These are phyloP conservation scores for Pseudogymnoascus sp. DNA, from an alignment of 2,329 filamentous ascomycete species.

Conservation along the genomic window DNA sequence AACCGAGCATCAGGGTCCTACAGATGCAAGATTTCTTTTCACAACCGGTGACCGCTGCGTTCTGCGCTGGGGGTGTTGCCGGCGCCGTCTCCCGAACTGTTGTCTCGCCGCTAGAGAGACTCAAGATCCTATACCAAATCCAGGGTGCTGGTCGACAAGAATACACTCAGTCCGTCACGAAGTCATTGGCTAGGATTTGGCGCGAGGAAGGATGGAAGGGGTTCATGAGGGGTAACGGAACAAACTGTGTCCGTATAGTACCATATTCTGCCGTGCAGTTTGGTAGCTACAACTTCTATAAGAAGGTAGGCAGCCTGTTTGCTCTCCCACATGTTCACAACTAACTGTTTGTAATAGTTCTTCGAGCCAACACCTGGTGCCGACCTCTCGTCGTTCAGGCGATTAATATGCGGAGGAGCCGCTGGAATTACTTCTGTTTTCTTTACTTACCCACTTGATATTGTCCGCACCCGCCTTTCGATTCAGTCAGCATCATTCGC, in stretches of 20 bases:
- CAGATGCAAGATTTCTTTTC: constrained; percentile 49
- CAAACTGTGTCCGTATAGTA: constrained; percentile 96
- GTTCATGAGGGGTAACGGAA: constrained; percentile 96
- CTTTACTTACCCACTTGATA: constrained; percentile 93
- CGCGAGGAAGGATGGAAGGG: constrained; percentile 93
- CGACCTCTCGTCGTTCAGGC: constrained; percentile 64
- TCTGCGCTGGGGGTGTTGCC: constrained; percentile 87
- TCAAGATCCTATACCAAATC: constrained; percentile 97
- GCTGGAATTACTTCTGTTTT: constrained; percentile 94
- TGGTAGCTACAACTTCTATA: constrained; percentile 96
- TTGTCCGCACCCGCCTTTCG: constrained; percentile 88
- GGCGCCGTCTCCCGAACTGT: constrained; percentile 97
- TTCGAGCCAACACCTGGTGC: constrained; percentile 70
- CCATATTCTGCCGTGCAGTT: constrained; percentile 98
- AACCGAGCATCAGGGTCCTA: constrained; percentile 26
- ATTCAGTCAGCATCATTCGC: constrained; percentile 97
- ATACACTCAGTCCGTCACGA: constrained; percentile 85
- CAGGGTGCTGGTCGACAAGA: constrained; percentile 86
- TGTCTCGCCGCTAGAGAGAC: constrained; percentile 86
- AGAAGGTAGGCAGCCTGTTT: constrained; percentile 38
- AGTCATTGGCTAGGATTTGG: constrained; percentile 92
- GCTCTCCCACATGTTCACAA: too few relatives aligned
- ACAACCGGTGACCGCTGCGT: constrained; percentile 82
- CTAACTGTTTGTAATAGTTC: constrained; percentile 42
- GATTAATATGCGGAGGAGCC: constrained; percentile 81